Percentiles rank a stretch among this genome's conserved stretches.
Evolutionary conservation across 2,329 filamentous ascomycete genomes (phyloP).

Genomic region (Geoglossum cookeanum): DNA sequence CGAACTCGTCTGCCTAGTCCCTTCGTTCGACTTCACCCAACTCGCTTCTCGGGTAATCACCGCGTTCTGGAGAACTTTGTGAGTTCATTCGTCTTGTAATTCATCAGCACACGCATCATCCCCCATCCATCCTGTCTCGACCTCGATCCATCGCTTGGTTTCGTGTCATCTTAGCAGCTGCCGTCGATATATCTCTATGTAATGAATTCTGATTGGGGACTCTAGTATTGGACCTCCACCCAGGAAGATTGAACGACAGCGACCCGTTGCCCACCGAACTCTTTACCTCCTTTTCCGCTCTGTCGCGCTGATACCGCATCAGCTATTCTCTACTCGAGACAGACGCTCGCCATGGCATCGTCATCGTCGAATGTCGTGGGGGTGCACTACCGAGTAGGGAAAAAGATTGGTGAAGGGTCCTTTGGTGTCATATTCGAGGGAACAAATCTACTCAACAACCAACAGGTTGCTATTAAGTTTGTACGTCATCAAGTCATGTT

Average conservation of each 20-base stretch:
- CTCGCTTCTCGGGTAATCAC: neutral
- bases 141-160: neutral
- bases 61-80: neutral
- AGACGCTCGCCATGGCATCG: slow-evolving; percentile 47
- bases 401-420: slow-evolving; percentile 98
- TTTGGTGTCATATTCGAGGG: slow-evolving; percentile 99
- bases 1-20: neutral
- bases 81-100: neutral
- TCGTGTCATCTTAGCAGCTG: neutral
- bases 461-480: slow-evolving; percentile 99
- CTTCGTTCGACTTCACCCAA: neutral
- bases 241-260: neutral
- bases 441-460: slow-evolving; percentile 95
- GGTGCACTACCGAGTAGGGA: slow-evolving; percentile 95
- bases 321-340: slow-evolving; percentile 4
- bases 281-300: neutral
- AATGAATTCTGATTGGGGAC: neutral
- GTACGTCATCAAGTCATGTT: slow-evolving; percentile 34
- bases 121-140: neutral
- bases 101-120: neutral
- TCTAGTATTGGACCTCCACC: neutral
- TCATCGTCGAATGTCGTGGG: slow-evolving; percentile 94
- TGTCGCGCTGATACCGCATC: neutral
- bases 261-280: neutral
- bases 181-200: neutral